These are phyloP conservation scores for Coix lacrymajobi DNA, from an alignment of 176 grass and related monocot genomes.

Conservation along the genomic window DNA sequence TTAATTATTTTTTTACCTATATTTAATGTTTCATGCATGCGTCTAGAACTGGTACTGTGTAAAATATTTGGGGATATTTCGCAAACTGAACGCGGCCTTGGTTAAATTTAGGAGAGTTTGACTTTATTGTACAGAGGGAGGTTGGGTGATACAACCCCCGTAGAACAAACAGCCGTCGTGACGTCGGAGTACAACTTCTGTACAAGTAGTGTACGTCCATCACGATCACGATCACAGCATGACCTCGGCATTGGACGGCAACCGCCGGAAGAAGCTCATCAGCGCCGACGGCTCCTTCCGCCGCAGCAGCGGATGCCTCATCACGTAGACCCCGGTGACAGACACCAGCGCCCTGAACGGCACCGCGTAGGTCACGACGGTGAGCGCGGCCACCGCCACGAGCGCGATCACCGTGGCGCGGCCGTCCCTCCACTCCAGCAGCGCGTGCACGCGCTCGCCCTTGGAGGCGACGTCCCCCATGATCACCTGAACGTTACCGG, in stretches of 20 bases:
- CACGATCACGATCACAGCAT: background rate
- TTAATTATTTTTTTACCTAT: no score
- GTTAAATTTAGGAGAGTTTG: no score
- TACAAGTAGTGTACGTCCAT: background rate
- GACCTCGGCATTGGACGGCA: conserved; percentile 5
- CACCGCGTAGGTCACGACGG: background rate
- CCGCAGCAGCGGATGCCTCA: conserved; percentile 7
- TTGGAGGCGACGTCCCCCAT: background rate
- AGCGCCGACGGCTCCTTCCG: conserved; percentile 7
- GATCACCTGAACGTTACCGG: background rate
- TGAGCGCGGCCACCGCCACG: background rate
- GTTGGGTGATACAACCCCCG: no score
- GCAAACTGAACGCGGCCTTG: no score
- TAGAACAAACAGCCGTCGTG: background rate
- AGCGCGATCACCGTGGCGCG: conserved; percentile 24
- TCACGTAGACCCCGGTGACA: background rate
- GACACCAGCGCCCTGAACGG: conserved; percentile 3
- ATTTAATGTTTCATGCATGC: no score
- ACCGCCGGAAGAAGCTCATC: conserved; percentile 29
- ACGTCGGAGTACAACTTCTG: background rate
- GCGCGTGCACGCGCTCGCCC: conserved; percentile 15
- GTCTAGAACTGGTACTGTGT: no score
- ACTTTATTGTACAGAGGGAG: no score
- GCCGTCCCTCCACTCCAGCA: conserved; percentile 30
- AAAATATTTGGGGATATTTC: no score